Evolutionary conservation across 2,329 filamentous ascomycete species (phyloP).

Genomic region (Hypoxylon sp.): DNA sequence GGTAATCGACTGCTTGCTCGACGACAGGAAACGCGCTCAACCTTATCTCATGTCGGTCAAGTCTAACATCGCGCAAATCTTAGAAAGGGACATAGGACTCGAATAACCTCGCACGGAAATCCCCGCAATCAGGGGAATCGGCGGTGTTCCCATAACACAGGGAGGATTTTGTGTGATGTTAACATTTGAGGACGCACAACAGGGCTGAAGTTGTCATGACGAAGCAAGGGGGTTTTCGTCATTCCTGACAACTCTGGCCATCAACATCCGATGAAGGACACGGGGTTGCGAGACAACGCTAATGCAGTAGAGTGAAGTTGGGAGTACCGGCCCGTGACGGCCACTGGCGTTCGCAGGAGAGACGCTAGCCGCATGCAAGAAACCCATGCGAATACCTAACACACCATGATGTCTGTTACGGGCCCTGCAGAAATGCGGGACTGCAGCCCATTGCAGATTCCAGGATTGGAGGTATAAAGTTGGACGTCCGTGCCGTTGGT

Average conservation of each 20-base stretch:
- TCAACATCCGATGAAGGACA: slow-evolving; percentile 15
- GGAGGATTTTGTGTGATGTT: too few species aligned
- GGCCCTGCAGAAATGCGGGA: slow-evolving; percentile 12
- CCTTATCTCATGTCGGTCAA: slow-evolving; percentile 5
- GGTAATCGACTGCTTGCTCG: slow-evolving; percentile 6
- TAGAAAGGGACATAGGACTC: too few species aligned
- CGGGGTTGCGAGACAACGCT: slow-evolving; percentile 7
- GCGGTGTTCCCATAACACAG: neutral
- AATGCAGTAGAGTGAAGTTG: slow-evolving; percentile 16
- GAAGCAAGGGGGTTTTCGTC: slow-evolving; percentile 20
- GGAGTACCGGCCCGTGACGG: slow-evolving; percentile 30
- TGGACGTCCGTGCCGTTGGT: slow-evolving; percentile 1
- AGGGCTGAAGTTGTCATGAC: slow-evolving; percentile 25
- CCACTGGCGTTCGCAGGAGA: slow-evolving; percentile 26
- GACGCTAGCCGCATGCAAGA: slow-evolving; percentile 37
- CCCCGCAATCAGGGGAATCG: neutral
- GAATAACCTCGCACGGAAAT: too few species aligned
- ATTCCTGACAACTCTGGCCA: slow-evolving; percentile 14
- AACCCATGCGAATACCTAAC: slow-evolving; percentile 30
- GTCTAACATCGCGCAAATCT: slow-evolving; percentile 10
- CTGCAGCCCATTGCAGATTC: slow-evolving; percentile 31
- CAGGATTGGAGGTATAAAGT: slow-evolving; percentile 12
- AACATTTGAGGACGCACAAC: neutral
- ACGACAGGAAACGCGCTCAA: neutral
- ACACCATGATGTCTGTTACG: too few species aligned